phyloP scores from a whole-genome alignment of 352 stramenopile genomes.

The Pythium sp. region DNA sequence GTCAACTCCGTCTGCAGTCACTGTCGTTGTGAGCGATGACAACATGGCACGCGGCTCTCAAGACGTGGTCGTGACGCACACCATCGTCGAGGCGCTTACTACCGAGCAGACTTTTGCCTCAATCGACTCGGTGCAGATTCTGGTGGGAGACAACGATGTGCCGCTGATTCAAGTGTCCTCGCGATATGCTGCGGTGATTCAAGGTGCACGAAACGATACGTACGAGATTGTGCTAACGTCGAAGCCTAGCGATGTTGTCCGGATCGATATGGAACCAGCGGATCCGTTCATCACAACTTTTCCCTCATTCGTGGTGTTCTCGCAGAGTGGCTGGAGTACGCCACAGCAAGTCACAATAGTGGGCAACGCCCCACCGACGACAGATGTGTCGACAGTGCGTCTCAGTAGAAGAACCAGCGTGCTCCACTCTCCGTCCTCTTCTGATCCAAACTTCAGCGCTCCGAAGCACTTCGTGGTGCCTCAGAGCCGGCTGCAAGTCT shows the following conservation, averaged over 20 bases:
- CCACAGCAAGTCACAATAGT: slow-evolving; percentile 33
- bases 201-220: slow-evolving; percentile 44
- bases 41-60: slow-evolving; percentile 18
- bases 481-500: slow-evolving; percentile 44
- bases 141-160: slow-evolving; percentile 53
- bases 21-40: slow-evolving; percentile 26
- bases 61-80: slow-evolving; percentile 32
- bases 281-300: slow-evolving; percentile 13
- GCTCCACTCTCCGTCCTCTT: slow-evolving; percentile 32
- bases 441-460: slow-evolving; percentile 39
- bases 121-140: slow-evolving; percentile 29
- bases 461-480: slow-evolving; percentile 30
- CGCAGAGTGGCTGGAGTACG: slow-evolving; percentile 31
- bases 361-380: not conserved
- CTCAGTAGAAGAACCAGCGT: slow-evolving; percentile 15
- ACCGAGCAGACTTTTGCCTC: slow-evolving; percentile 32
- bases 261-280: slow-evolving; percentile 26
- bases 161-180: slow-evolving; percentile 50
- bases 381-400: not conserved
- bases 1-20: slow-evolving; percentile 27
- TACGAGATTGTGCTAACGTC: slow-evolving; percentile 50
- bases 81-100: slow-evolving; percentile 28
- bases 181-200: slow-evolving; percentile 41
- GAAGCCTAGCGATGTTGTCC: slow-evolving; percentile 36
- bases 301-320: slow-evolving; percentile 37